Base-by-base conservation (phyloP, 1,284 basidiomycete genomes). In the Sporisorium graminicola region DNA sequence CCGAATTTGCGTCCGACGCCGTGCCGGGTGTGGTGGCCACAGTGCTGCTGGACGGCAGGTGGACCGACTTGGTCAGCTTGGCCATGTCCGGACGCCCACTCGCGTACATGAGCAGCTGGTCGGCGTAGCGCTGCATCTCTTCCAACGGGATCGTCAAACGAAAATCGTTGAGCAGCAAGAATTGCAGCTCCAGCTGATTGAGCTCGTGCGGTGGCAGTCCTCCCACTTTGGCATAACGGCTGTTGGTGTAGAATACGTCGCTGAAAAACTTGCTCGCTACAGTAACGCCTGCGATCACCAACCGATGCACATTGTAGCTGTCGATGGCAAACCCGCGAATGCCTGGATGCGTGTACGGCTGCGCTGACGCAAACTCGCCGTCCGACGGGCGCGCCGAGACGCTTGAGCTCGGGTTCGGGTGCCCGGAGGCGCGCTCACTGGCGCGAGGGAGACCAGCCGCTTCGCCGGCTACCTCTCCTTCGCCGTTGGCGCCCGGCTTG, bases 231-330 rank as follows among this genome's bases (percentile, higher is more conserved):
- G 96, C 96, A 86, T 99, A 99, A 40, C 96, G 90, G 31, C 95
- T 98, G 84, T 99, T 99, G n/a, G 96, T 98, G 87, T 99, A 98
- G 84, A 99, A 99, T 12, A 99, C 95, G 86, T 99, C 96, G 68
- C 93, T 94, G 86, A 98, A 98, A 86, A 99, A 99, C 86, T 99
- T 99, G 88, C 93, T 95, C 20, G 96, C 95, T 10, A 99, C 96
- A 3, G 96, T 98, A 27, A 99, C 93, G 4, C 96, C 96, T 1
- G 96, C 95, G 77, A 99, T 98, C 81, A 99, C 93, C 50, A 99
- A 88, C 33, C 94, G 90, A 87, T 99, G 96, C 27, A 99, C 93
- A 83, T 99, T 99, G 87, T 92, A 99, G 67, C 93, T 94, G 87
- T 99, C 96, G 84, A 99, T 98, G 20, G 95, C 93, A 82, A 99